Base-by-base conservation (phyloP, 2,329 filamentous ascomycete species). In the Hortaea werneckii region DNA sequence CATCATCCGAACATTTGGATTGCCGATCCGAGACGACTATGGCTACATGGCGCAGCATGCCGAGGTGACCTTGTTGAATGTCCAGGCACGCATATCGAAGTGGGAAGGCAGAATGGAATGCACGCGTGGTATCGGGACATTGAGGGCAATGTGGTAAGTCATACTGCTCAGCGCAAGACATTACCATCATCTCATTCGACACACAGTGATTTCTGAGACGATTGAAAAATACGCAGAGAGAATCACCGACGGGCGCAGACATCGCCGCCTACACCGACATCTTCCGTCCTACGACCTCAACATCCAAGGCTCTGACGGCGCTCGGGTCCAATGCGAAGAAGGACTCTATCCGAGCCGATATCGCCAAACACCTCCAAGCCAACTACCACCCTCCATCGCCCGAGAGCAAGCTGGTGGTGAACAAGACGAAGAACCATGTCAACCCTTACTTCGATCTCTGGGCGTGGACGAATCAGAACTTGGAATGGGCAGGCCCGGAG, bases 361-460 rank as follows among this genome's bases (percentile, higher is more conserved):
- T 80, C 20, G 76, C 80, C 4, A 61, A 68, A 5, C 74, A 82
- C 61, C 71, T 87, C n/a, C 51, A 61, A 32, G 56, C 66, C 26
- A 73, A 73, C 52, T 73, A 78, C 49, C 67, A 73, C 55, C 58
- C 80, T 49, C 73, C 77, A 62, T 57, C 59, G 40, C 32, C 50
- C 8, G 57, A 53, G 11, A 50, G 46, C 13, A 60, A 57, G 29
- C 57, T 70, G 1, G 53, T 54, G 5, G 57, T 65, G 12, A 55
- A 56, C 58, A 66, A 67, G 50, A 70, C 75, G 53, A 68, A 69
- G 39, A 64, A 50, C 28, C 68, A 71, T 47, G 57, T 65, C 48
- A 88, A 88, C 59, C 83, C 82, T 0, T 85, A 83, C 62, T 70
- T 80, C 43, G 74, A 80, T 55, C 76, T 84, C 57, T 85, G 82